Base-by-base conservation (phyloP, 2,329 filamentous ascomycete genomes). In the Hymenoscyphus infarciens region DNA sequence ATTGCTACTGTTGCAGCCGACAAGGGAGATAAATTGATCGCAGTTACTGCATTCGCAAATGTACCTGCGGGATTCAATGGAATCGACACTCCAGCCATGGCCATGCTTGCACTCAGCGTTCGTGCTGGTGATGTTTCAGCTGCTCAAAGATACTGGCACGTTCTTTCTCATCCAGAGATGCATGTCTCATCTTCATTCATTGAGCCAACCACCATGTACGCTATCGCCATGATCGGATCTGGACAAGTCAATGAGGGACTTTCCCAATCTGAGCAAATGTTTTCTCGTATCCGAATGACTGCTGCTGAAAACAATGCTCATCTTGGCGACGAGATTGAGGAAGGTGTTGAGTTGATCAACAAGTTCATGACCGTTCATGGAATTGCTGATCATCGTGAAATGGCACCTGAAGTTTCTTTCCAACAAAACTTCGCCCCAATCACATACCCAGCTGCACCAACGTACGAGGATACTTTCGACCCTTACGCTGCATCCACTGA, bases 401-500 rank as follows among this genome's bases (percentile, higher is more conserved):
- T 66, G 72, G 74, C 60, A 69, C 77, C 76, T 59, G 78, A 81
- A 25, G 82, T 86, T 15, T 63, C 74, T 70, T 80, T 77, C 66
- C 75, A 75, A 68, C 79, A 81, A 60, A 75, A 81, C 0, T 84
- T 80, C 29, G 70, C 75, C 15, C 73, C 80, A n/a, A 82, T 82
- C 4, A 78, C 82, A 11, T 85, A 80, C 63, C 74, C 83, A 54
- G 81, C 84, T 11, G 78, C 82, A 2, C 82, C 87, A 4, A 83
- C 84, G 60, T 87, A 86, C 63, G 90, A 96, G 71, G 94, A 97
- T 68, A 87, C 87, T 7, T 96, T 89, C 71, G 95, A 99, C 73
- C 95, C 95, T 1, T 96, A 98, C 73, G 91, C 90, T 15, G 87
- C 90, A 71, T 92, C 85, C 68, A 97, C 92, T 38, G 95, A 99